phyloP scores from a whole-genome alignment of 371 early-diverging fungal genomes.

The Actinomucor elegans region DNA sequence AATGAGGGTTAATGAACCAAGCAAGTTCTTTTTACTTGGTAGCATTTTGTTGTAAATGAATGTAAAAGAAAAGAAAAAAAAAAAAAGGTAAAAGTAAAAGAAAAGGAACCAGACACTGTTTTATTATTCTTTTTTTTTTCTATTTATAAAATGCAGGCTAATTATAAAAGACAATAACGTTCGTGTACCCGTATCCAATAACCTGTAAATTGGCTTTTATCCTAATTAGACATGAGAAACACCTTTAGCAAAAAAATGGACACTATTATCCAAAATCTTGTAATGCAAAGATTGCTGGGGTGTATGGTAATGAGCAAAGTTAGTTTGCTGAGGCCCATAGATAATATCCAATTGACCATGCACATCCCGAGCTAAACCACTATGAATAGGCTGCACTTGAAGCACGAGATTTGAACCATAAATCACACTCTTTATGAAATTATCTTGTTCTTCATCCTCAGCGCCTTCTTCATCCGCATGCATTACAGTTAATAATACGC shows the following conservation, averaged over 20 bases:
- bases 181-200: too few species aligned
- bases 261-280: constrained; percentile 66
- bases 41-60: constrained; percentile 1
- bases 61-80: constrained; percentile 5
- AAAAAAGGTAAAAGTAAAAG: not conserved
- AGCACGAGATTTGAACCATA: constrained; percentile 55
- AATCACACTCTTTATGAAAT: constrained; percentile 51
- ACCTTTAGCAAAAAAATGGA: constrained; percentile 71
- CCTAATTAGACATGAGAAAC: constrained; percentile 38
- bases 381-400: constrained; percentile 59
- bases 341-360: constrained; percentile 66
- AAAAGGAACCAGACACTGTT: not conserved
- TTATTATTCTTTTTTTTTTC: too few species aligned
- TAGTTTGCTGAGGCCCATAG: constrained; percentile 27
- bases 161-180: constrained; percentile 3
- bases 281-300: constrained; percentile 57
- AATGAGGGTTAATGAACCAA: constrained; percentile 5
- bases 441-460: constrained; percentile 56
- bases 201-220: not conserved
- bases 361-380: constrained; percentile 68
- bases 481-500: constrained; percentile 57
- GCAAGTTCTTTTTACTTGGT: not conserved
- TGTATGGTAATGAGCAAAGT: not conserved
- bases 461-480: constrained; percentile 61
- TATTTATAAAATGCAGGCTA: not conserved